A percentile compares a stretch with the other conserved stretches of the same genome.
Evolutionary conservation across 2,329 filamentous ascomycete species (phyloP).

Genomic region (Pseudogymnoascus sp.): DNA sequence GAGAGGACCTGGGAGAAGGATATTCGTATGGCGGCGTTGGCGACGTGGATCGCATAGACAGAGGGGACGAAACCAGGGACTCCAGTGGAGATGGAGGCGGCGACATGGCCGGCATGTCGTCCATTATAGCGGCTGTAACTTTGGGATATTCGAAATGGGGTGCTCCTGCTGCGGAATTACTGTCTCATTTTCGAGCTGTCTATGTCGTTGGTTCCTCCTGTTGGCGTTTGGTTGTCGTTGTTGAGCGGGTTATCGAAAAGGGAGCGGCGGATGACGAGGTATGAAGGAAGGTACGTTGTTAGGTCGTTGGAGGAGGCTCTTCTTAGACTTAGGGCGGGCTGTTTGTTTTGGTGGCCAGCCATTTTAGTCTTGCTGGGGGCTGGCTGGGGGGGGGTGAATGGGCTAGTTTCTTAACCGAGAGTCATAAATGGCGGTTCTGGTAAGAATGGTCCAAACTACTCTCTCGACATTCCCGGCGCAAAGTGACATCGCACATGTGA

Average conservation of each 20-base stretch:
- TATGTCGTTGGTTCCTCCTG: neutral
- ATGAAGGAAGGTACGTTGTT: constrained; percentile 4
- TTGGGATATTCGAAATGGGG: neutral
- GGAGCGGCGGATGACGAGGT: neutral
- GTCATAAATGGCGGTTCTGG: neutral
- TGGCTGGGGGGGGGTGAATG: neutral
- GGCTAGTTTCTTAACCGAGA: neutral
- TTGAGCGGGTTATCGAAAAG: neutral
- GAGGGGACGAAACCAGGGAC: constrained; percentile 26
- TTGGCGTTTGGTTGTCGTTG: neutral
- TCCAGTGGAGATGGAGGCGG: neutral
- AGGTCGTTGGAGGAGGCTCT: neutral
- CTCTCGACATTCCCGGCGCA: neutral
- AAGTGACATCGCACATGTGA: neutral
- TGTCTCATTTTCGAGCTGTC: neutral
- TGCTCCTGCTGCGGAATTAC: neutral
- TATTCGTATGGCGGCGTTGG: constrained; percentile 26
- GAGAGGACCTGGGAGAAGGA: constrained; percentile 25
- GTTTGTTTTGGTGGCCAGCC: constrained; percentile 1
- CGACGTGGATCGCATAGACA: constrained; percentile 30
- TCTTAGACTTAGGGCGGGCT: neutral
- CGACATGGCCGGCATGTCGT: neutral
- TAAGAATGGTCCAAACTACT: neutral
- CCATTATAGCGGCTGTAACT: neutral
- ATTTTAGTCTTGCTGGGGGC: too few species aligned